Conservation (phyloP, 2,329 filamentous ascomycete species). For the Microdochium bolleyi region DNA sequence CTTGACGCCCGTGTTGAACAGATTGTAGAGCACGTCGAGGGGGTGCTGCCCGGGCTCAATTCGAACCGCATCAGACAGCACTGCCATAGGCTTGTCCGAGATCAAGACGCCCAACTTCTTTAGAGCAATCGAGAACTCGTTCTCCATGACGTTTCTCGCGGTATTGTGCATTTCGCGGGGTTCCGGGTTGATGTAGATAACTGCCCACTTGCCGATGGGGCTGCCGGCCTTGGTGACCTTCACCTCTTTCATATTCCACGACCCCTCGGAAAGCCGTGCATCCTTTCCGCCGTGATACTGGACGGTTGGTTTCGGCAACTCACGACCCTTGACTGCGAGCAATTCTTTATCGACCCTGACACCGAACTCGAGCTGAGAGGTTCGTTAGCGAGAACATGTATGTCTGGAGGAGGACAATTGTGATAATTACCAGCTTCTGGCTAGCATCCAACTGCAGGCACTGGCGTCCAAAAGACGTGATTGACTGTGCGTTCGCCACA, state of each 20-base stretch:
- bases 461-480: slow-evolving; percentile 47
- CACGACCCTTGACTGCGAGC: slow-evolving; percentile 64
- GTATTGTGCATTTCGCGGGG: slow-evolving; percentile 1
- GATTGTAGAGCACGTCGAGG: slow-evolving; percentile 16
- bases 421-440: slow-evolving; percentile 31
- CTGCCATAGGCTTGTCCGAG: slow-evolving; percentile 6
- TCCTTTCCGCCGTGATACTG: slow-evolving; percentile 38
- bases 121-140: slow-evolving; percentile 28
- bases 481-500: slow-evolving; percentile 57
- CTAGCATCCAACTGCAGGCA: slow-evolving; percentile 50
- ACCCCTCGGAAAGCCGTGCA: slow-evolving; percentile 37
- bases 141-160: neutral
- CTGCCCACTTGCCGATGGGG: slow-evolving; percentile 41
- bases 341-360: slow-evolving; percentile 53
- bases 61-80: neutral
- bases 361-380: slow-evolving; percentile 41
- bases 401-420: neutral
- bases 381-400: slow-evolving; percentile 1
- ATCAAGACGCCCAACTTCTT: slow-evolving; percentile 31
- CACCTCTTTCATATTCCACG: slow-evolving; percentile 61
- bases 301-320: slow-evolving; percentile 54
- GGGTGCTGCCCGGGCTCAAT: slow-evolving; percentile 3
- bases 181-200: slow-evolving; percentile 27
- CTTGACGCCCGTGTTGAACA: slow-evolving; percentile 21
- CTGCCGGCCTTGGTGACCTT: slow-evolving; percentile 45